Conservation (phyloP, 192 early-diverging fungal genomes). For the Coemansia sp. region DNA sequence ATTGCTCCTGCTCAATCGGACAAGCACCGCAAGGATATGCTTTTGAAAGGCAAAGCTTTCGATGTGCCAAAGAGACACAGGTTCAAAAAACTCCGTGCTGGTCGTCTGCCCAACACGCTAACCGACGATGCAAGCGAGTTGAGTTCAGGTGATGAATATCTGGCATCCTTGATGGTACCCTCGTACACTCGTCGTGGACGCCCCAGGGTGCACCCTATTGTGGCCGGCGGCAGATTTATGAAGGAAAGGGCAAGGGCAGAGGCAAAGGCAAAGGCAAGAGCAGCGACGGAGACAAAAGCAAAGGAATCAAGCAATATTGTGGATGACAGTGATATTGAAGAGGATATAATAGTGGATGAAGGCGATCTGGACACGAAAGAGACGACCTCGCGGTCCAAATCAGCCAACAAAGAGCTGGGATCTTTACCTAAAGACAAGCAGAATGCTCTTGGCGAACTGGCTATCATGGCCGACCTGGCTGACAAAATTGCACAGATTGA, state of each 20-base stretch:
- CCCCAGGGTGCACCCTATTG: background rate
- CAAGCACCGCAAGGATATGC: background rate
- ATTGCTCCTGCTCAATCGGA: background rate
- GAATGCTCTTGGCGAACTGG: background rate
- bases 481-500: background rate
- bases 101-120: slow-evolving; percentile 10
- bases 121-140: slow-evolving; percentile 12
- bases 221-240: background rate
- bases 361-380: background rate
- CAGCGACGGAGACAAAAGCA: background rate
- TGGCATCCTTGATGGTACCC: background rate
- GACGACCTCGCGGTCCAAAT: background rate
- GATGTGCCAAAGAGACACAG: background rate
- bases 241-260: background rate
- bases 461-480: slow-evolving; percentile 11
- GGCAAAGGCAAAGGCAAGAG: too few relatives aligned
- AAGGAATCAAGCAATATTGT: background rate
- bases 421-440: background rate
- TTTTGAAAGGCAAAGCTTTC: background rate
- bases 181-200: background rate
- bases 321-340: background rate
- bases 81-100: slow-evolving; percentile 3
- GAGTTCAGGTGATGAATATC: background rate
- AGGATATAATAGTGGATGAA: slow-evolving; percentile 14
- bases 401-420: background rate